Evolutionary conservation across 495 filamentous ascomycete genomes (phyloP), one percentile per base, ranked within the genome.

Genomic region (Penicillium lividum): DNA sequence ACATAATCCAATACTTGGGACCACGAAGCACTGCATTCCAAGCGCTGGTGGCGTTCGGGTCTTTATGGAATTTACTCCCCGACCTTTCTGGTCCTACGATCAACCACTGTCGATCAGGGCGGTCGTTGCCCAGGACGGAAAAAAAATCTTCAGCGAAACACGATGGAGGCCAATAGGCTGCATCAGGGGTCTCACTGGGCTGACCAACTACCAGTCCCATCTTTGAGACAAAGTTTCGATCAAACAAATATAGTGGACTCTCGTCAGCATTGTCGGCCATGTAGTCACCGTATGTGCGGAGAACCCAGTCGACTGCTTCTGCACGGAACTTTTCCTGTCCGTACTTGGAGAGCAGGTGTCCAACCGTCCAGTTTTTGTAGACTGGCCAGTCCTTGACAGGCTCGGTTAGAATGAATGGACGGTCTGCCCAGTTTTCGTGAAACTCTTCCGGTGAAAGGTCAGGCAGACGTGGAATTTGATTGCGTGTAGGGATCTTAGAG

Each of bases 1-100:
- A 93, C 88, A 92, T 96, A 60, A 98, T 95, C 94, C 94, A 98
- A 77, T 98, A 98, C 71, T 98, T 98, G 18, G 89, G 86, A 15
- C 94, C 94, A 53, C 87, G 82, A 33, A 98, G 71, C 15, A 98
- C 93, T 0, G 94, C 93, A 69, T 98, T 98, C 94, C 94, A 98
- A 3, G 94, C 94, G 61, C 89, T 93, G 16, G 82, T 87, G 16
- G 80, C 85, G 67, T 89, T 90, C 0, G 86, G 86, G 60, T 89
- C 88, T 68, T 97, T 97, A 78, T 98, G 94, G 64, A 97, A 97
- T 7, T 93, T 96, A 64, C 92, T 96, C 16, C 94, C 94, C 66
- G 92, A 96, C 33, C 92, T 81, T 59, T 86, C 84, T 3, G 93
- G 94, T 1, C 94, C 94, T 44, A 98, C 81, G 60, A 98, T 97